Evolutionary conservation across 1,139 yeast species (phyloP).

Genomic region (Pichia sp.): DNA sequence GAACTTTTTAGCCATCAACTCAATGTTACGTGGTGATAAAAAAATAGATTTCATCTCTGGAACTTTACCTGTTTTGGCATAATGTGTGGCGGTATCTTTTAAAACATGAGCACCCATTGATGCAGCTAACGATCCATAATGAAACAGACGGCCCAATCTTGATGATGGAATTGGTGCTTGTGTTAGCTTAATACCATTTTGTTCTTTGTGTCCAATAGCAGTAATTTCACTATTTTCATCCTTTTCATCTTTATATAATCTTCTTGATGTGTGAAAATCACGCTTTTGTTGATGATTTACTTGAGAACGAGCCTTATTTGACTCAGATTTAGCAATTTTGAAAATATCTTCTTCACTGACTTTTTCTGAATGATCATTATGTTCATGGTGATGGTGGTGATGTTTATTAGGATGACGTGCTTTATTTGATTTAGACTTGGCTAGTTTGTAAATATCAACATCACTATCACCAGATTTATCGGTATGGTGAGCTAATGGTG

Average conservation of each 20-base stretch:
- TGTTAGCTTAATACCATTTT: constrained; percentile 43
- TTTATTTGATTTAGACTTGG: constrained; percentile 25
- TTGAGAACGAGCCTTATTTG: neutral
- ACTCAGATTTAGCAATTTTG: neutral
- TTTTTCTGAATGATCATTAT: neutral
- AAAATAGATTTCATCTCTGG: constrained; percentile 58
- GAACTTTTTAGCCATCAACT: constrained; percentile 78
- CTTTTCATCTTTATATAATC: constrained; percentile 4
- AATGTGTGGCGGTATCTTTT: constrained; percentile 65
- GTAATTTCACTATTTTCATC: constrained; percentile 1
- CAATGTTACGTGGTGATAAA: constrained; percentile 76
- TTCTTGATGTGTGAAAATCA: constrained; percentile 12
- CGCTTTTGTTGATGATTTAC: constrained; percentile 11
- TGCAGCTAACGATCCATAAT: constrained; percentile 90
- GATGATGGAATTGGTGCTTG: constrained; percentile 80
- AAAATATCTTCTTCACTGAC: neutral
- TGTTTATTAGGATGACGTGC: constrained; percentile 10
- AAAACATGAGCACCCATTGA: constrained; percentile 86
- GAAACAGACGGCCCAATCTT: constrained; percentile 79
- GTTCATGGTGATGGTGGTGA: neutral
- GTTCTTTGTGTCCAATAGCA: constrained; percentile 34
- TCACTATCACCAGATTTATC: constrained; percentile 20
- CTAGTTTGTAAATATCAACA: constrained; percentile 28
- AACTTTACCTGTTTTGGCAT: constrained; percentile 43
- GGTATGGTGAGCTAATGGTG: constrained; percentile 8